phyloP scores from a whole-genome alignment of 495 filamentous ascomycete genomes.

The Penicillium mononematosum region DNA sequence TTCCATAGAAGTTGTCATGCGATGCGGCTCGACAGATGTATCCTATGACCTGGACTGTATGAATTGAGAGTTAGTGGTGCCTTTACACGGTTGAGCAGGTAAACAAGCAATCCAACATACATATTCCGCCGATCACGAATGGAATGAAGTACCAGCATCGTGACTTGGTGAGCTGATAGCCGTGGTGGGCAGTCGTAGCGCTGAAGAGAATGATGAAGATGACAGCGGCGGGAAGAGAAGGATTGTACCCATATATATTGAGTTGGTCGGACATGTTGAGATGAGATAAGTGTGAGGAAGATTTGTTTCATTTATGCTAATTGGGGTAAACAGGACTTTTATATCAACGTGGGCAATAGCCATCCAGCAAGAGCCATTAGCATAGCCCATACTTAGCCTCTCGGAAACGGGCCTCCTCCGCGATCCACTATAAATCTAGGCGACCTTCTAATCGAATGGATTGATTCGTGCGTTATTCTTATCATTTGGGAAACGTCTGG shows the following conservation, averaged over 20 bases:
- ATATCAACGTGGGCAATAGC: conserved; percentile 1
- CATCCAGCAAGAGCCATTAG: neutral
- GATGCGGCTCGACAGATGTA: conserved; percentile 53
- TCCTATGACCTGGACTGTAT: conserved; percentile 56
- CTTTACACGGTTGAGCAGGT: too few relatives aligned
- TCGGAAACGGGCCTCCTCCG: neutral
- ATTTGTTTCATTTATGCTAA: neutral
- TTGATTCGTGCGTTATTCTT: conserved; percentile 6
- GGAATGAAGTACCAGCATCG: conserved; percentile 33
- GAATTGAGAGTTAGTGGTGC: neutral
- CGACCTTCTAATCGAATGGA: neutral
- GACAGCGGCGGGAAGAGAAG: conserved; percentile 22
- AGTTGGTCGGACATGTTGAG: conserved; percentile 13
- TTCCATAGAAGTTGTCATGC: conserved; percentile 26
- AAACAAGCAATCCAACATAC: conserved; percentile 11
- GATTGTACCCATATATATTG: conserved; percentile 31
- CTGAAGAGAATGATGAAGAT: conserved; percentile 27
- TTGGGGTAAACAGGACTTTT: neutral
- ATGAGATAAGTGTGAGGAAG: neutral
- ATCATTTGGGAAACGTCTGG: neutral
- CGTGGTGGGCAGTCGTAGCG: conserved; percentile 18
- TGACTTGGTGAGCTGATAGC: conserved; percentile 22
- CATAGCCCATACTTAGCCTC: neutral
- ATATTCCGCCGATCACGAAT: conserved; percentile 28
- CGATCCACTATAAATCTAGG: conserved; percentile 11